These are phyloP conservation scores for Pterulicium gracile DNA, from an alignment of 1,284 basidiomycete genomes.

Conservation along the genomic window DNA sequence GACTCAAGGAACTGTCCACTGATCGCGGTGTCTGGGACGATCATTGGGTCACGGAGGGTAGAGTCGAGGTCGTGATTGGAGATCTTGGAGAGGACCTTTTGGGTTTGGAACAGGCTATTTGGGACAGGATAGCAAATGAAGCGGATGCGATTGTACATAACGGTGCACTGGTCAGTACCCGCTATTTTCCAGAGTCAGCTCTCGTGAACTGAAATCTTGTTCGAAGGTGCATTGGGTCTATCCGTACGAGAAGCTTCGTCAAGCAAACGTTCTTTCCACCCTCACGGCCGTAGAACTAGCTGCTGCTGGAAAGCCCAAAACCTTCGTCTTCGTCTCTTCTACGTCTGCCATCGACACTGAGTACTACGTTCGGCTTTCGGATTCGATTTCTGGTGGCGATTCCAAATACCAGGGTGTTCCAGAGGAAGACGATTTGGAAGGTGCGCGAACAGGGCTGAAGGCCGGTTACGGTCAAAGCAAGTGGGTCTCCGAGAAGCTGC, in stretches of 20 bases:
- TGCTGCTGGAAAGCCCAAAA: conserved; percentile 65
- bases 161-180: conserved; percentile 74
- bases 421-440: conserved; percentile 89
- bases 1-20: conserved; percentile 69
- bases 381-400: conserved; percentile 43
- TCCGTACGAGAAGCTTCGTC: conserved; percentile 88
- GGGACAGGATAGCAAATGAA: conserved; percentile 64
- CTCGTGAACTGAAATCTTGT: conserved; percentile 5
- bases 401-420: conserved; percentile 56
- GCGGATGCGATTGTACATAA: conserved; percentile 90
- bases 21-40: conserved; percentile 93
- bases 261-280: conserved; percentile 88
- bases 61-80: conserved; percentile 81
- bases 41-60: conserved; percentile 62
- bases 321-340: conserved; percentile 87
- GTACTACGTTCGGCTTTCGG: conserved; percentile 83
- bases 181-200: not conserved
- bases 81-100: conserved; percentile 76
- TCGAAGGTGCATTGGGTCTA: conserved; percentile 99
- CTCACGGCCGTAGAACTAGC: conserved; percentile 79
- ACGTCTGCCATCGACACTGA: conserved; percentile 91
- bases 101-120: conserved; percentile 60
- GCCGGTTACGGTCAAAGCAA: conserved; percentile 97
- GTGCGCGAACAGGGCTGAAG: conserved; percentile 66
- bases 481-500: conserved; percentile 95